Conservation (phyloP, 1,284 basidiomycete genomes). For the Melampsora americana region DNA sequence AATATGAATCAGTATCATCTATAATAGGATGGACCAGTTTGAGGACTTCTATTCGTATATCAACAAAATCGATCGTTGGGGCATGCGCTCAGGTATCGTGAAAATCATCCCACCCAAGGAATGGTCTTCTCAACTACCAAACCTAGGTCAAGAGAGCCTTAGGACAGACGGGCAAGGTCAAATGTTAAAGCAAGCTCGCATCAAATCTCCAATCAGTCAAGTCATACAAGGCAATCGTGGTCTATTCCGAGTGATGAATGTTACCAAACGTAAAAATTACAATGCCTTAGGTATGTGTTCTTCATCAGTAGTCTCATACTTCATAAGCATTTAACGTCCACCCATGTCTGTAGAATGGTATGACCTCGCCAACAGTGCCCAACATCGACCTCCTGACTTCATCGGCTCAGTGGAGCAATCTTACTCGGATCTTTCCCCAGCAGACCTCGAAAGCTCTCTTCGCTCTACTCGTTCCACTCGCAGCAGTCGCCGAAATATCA, state of each 20-base stretch:
- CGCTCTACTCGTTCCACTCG: conserved; percentile 28
- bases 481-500: conserved; percentile 32
- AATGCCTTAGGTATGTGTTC: conserved; percentile 47
- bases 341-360: conserved; percentile 32
- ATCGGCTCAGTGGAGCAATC: not conserved
- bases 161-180: conserved; percentile 46
- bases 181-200: conserved; percentile 60
- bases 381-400: conserved; percentile 35
- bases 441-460: not conserved
- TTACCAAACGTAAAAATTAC: conserved; percentile 72
- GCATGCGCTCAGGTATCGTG: conserved; percentile 78
- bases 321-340: not conserved
- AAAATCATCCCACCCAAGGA: conserved; percentile 89
- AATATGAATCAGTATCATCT: not conserved
- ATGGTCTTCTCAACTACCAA: conserved; percentile 74
- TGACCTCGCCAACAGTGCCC: conserved; percentile 35
- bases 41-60: conserved; percentile 83
- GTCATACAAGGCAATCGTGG: conserved; percentile 80
- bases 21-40: conserved; percentile 33
- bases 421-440: not conserved
- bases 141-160: conserved; percentile 65
- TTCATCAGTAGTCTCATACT: not conserved
- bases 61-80: conserved; percentile 79
- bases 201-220: conserved; percentile 84
- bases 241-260: conserved; percentile 82